phyloP scores from a whole-genome alignment of 2,329 filamentous ascomycete genomes.

The Microdochium trichocladiopsis region DNA sequence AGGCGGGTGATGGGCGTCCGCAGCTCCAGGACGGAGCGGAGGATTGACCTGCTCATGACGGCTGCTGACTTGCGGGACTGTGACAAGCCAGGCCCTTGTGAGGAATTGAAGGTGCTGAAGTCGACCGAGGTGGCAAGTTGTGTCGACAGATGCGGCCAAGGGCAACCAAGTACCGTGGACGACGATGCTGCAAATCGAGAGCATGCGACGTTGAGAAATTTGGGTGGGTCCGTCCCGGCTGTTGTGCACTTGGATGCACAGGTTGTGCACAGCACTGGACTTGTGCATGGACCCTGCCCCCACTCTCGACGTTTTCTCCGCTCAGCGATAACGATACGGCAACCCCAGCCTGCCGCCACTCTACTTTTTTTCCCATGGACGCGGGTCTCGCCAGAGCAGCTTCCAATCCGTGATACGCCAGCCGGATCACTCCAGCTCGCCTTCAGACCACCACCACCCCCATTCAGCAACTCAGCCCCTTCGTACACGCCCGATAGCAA shows the following conservation, averaged over 20 bases:
- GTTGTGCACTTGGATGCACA: not conserved
- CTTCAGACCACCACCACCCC: not conserved
- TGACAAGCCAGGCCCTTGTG: not conserved
- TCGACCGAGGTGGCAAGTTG: too few relatives aligned
- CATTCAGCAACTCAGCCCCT: not conserved
- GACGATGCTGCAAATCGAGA: not conserved
- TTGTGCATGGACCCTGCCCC: not conserved
- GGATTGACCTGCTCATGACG: conserved; percentile 50
- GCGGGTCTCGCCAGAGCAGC: not conserved
- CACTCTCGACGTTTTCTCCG: not conserved
- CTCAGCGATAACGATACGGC: not conserved
- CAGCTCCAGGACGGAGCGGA: conserved; percentile 58
- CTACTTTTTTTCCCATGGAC: not conserved
- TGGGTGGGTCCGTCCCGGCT: not conserved
- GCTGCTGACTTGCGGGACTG: not conserved
- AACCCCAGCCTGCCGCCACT: not conserved
- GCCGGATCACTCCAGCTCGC: not conserved
- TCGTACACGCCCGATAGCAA: too few relatives aligned
- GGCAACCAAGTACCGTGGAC: too few relatives aligned
- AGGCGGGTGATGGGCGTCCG: conserved; percentile 36
- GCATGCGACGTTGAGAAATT: not conserved
- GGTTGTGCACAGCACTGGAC: not conserved
- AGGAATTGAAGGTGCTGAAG: too few relatives aligned
- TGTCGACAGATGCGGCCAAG: too few relatives aligned
- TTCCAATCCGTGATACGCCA: not conserved